These are phyloP conservation scores for Botrytis elliptica DNA, from an alignment of 2,329 filamentous ascomycete genomes.

Conservation along the genomic window DNA sequence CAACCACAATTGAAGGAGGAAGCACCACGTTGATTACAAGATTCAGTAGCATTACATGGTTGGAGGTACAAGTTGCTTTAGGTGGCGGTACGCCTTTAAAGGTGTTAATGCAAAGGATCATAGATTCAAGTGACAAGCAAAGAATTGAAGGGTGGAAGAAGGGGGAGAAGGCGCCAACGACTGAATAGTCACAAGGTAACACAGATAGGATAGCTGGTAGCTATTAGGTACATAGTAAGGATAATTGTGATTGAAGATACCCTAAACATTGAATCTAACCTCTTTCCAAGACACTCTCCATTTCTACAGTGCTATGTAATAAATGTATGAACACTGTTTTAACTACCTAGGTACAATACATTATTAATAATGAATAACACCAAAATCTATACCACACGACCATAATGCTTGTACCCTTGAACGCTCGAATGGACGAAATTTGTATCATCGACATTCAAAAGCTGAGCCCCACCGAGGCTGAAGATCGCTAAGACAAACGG, in stretches of 20 bases:
- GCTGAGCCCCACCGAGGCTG: slow-evolving; percentile 18
- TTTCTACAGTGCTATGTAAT: neutral
- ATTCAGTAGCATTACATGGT: slow-evolving; percentile 72
- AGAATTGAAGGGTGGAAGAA: slow-evolving; percentile 66
- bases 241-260: slow-evolving; percentile 28
- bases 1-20: slow-evolving; percentile 65
- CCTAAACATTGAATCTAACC: slow-evolving; percentile 22
- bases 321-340: neutral
- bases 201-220: slow-evolving; percentile 23
- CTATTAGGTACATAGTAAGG: slow-evolving; percentile 23
- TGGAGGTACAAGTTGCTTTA: slow-evolving; percentile 58
- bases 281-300: neutral
- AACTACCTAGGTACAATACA: neutral
- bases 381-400: neutral
- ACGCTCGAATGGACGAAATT: neutral
- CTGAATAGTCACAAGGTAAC: slow-evolving; percentile 27
- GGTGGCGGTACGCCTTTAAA: slow-evolving; percentile 49
- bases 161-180: slow-evolving; percentile 36
- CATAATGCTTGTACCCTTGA: neutral
- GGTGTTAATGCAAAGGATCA: slow-evolving; percentile 56
- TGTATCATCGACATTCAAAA: neutral
- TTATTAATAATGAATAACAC: neutral
- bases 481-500: slow-evolving; percentile 1
- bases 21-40: slow-evolving; percentile 80
- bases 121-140: slow-evolving; percentile 65